Base-by-base conservation (phyloP, 257 asterid species). In the Plantago elongata region DNA sequence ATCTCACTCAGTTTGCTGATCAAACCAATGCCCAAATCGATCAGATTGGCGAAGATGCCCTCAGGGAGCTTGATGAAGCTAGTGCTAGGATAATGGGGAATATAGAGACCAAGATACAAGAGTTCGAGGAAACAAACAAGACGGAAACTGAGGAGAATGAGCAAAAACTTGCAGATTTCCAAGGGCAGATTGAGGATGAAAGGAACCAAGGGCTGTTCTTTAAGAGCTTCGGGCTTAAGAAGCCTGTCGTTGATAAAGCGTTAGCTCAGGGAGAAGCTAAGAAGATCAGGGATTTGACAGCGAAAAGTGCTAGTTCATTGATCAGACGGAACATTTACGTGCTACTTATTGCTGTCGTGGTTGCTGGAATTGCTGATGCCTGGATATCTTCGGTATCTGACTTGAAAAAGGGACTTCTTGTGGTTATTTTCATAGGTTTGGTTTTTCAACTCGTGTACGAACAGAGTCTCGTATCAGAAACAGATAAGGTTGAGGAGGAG, bases 21-120 rank as follows among this genome's bases (percentile, higher is more conserved):
- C 95, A 93, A 78, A 96, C 99, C 78, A 87, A 72, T 22, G 80
- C 94, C 7, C 94, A 85, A 75, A 82, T 93, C 13, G 96, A 93
- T 73, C 84, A 82, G 66, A 78, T 87, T 52, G 96, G 97, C 8
- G 94, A 93, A 69, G 82, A 85, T 61, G 99, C 99, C 3, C 88
- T 89, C 75, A 76, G 62, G 64, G 90, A 87, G 61, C 78, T 93
- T 60, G 96, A 89, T 72, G 90, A 87, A 77, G 96, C 96, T 61
- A 76, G 95, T 64, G 74, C 79, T 54, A 79, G 88, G 90, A 93
- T 87, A 75, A 80, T 85, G 96, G 96, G 72, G 42, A 89, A 81
- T 27, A 80, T 89, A 69, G 96, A 89, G 71, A 81, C 76, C 75
- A 69, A 11, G 83, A 89, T 93, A 95, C 96, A 89, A 70, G 90